Evolutionary conservation across 176 grass and related monocot genomes (phyloP).

Genomic region (Dactylis glomerata): DNA sequence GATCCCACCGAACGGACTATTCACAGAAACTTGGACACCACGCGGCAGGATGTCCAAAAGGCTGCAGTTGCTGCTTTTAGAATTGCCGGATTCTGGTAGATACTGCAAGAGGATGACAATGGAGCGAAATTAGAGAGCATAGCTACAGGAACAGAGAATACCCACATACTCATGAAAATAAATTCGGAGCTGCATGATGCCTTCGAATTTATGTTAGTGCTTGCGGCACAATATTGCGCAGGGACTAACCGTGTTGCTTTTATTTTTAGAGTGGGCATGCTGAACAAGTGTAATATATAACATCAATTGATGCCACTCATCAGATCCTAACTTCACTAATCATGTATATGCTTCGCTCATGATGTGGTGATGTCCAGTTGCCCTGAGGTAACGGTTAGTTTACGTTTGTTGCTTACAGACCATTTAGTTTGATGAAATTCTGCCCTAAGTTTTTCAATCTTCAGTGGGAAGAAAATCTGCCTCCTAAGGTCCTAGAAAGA

Average conservation of each 20-base stretch:
- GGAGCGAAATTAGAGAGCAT: background rate
- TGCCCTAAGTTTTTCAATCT: background rate
- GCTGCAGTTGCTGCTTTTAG: conserved; percentile 65
- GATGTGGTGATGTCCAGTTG: background rate
- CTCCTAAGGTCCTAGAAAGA: background rate
- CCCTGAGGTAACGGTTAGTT: background rate
- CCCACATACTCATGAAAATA: background rate
- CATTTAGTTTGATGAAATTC: background rate
- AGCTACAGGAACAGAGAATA: background rate
- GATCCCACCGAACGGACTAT: background rate
- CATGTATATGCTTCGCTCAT: background rate
- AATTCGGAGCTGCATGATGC: background rate
- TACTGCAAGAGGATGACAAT: conserved; percentile 33
- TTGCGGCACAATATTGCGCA: background rate
- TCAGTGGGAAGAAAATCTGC: background rate
- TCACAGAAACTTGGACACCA: conserved; percentile 90
- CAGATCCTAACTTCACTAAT: background rate
- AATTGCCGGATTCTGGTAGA: conserved; percentile 93
- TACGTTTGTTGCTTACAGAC: background rate
- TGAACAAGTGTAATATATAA: background rate
- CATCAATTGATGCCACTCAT: background rate
- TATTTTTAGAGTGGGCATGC: background rate
- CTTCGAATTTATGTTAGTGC: background rate
- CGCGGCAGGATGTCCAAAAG: conserved; percentile 80
- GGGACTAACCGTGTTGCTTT: too few relatives aligned